Conservation (phyloP, 495 filamentous ascomycete species). For the Penicillium maclennaniae region DNA sequence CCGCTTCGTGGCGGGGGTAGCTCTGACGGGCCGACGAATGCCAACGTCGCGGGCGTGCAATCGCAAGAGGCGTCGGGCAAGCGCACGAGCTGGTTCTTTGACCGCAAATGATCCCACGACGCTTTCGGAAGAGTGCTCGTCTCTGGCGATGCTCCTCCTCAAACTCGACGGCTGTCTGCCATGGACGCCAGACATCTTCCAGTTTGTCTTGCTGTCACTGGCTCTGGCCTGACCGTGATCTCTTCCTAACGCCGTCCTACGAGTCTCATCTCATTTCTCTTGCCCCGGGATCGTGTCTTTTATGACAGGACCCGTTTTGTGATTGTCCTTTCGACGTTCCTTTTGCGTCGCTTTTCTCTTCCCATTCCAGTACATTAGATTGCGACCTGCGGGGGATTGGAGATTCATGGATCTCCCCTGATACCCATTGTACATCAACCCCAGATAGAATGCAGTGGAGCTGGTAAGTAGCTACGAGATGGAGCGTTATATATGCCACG, state of each 20-base stretch:
- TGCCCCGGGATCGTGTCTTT: constrained; percentile 1
- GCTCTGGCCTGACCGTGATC: constrained; percentile 18
- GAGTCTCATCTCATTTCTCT: constrained; percentile 20
- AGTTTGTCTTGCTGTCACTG: constrained; percentile 23
- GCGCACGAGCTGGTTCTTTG: constrained; percentile 49
- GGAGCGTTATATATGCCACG: constrained; percentile 10
- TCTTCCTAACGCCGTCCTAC: constrained; percentile 23
- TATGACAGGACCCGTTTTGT: background rate
- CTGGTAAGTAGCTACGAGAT: constrained; percentile 18
- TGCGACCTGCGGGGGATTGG: constrained; percentile 20
- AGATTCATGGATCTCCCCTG: constrained; percentile 23
- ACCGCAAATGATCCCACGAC: constrained; percentile 40
- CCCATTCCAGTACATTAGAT: constrained; percentile 29
- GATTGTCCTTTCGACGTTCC: constrained; percentile 8
- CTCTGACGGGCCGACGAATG: constrained; percentile 32
- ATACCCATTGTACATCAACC: constrained; percentile 33
- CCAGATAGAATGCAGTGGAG: constrained; percentile 29
- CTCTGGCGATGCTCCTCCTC: constrained; percentile 16
- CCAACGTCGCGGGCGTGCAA: constrained; percentile 37
- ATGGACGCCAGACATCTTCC: constrained; percentile 19
- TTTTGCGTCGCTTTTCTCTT: constrained; percentile 4
- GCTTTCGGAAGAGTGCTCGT: constrained; percentile 14
- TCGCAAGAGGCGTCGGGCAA: constrained; percentile 45
- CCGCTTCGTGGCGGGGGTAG: constrained; percentile 89
- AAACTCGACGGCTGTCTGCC: constrained; percentile 18